Percentiles rank a stretch among this genome's conserved stretches.
These are phyloP conservation scores for Nicotiana paniculata DNA, from an alignment of 257 asterid species.

Conservation along the genomic window DNA sequence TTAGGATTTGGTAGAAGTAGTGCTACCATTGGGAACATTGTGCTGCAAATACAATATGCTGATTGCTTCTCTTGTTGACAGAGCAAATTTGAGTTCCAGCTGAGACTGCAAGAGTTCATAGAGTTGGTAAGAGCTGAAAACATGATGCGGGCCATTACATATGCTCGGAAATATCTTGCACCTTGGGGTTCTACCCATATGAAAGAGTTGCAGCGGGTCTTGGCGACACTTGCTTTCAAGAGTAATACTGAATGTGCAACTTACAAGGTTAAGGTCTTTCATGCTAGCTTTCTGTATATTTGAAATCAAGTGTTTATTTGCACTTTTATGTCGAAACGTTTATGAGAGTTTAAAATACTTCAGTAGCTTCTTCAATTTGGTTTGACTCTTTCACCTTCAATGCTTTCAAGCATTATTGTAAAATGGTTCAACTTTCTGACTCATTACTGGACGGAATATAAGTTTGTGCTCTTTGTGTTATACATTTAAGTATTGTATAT, in stretches of 20 bases:
- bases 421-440: background rate
- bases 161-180: conserved; percentile 85
- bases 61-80: conserved; percentile 32
- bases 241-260: conserved; percentile 73
- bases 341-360: background rate
- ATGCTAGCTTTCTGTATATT: background rate
- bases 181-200: conserved; percentile 91
- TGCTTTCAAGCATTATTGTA: background rate
- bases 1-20: background rate
- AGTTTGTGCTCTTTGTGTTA: background rate
- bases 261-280: conserved; percentile 57
- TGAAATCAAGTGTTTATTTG: background rate
- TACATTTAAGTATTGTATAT: background rate
- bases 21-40: background rate
- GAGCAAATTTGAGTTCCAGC: conserved; percentile 97
- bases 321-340: background rate
- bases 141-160: conserved; percentile 65
- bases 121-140: conserved; percentile 84
- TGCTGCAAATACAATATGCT: background rate
- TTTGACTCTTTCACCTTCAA: background rate
- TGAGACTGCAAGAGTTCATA: conserved; percentile 90
- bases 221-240: conserved; percentile 89
- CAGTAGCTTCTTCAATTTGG: background rate
- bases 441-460: background rate
- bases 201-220: conserved; percentile 92